A percentile compares a stretch with the other conserved stretches of the same genome.
These are phyloP conservation scores for Podospora pseudopauciseta DNA, from an alignment of 495 filamentous ascomycete species.

Conservation along the genomic window DNA sequence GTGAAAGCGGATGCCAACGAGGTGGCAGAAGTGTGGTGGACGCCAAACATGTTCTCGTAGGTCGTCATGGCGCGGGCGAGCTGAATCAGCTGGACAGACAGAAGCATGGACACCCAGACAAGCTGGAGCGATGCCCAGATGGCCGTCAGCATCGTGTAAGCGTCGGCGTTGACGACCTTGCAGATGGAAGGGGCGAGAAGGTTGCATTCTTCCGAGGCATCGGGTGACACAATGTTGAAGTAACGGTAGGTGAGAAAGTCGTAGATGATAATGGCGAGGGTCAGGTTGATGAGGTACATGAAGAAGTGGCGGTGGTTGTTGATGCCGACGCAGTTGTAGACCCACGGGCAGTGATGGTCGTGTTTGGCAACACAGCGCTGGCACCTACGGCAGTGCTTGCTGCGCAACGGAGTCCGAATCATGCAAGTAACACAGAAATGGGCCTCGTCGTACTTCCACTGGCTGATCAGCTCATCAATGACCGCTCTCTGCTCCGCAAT, in stretches of 20 bases:
- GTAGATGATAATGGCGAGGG: conserved; percentile 68
- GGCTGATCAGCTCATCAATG: conserved; percentile 75
- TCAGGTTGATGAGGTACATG: conserved; percentile 74
- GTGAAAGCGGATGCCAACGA: conserved; percentile 75
- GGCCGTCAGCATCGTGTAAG: conserved; percentile 73
- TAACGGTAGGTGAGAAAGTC: conserved; percentile 46
- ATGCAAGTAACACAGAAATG: conserved; percentile 95
- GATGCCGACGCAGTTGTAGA: conserved; percentile 89
- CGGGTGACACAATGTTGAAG: conserved; percentile 31
- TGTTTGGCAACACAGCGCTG: conserved; percentile 91
- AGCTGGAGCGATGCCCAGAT: conserved; percentile 80
- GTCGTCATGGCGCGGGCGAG: conserved; percentile 90
- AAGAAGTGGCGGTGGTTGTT: conserved; percentile 97
- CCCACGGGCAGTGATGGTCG: conserved; percentile 98
- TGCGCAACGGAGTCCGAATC: conserved; percentile 83
- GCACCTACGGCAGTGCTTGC: conserved; percentile 92
- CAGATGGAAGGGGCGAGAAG: conserved; percentile 73
- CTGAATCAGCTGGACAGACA: conserved; percentile 87
- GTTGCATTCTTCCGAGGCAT: conserved; percentile 57
- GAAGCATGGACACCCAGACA: conserved; percentile 92
- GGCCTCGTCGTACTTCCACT: conserved; percentile 87
- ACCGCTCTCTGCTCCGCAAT: conserved; percentile 81
- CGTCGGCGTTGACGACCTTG: conserved; percentile 67
- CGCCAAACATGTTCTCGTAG: conserved; percentile 86
- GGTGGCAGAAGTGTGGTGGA: conserved; percentile 54